Conservation (phyloP, 495 filamentous ascomycete genomes). For the Penicillium psychrofluorescens region DNA sequence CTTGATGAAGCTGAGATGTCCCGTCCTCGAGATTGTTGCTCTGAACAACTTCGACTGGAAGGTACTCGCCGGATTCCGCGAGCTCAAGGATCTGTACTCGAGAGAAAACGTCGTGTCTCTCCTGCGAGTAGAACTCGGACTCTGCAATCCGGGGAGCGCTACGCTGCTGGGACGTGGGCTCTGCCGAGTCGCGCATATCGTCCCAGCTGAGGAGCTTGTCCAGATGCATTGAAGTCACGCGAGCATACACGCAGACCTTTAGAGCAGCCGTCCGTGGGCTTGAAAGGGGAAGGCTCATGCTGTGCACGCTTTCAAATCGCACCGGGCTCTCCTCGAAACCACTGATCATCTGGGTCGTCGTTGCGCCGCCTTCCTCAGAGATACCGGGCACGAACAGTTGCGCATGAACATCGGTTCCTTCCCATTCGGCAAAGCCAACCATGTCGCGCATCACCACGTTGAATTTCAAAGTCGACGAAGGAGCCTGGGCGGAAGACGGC, state of each 20-base stretch:
- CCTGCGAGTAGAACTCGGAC: slow-evolving; percentile 84
- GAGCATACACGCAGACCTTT: slow-evolving; percentile 89
- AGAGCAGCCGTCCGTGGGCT: slow-evolving; percentile 68
- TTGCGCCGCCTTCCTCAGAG: slow-evolving; percentile 85
- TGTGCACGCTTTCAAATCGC: slow-evolving; percentile 94
- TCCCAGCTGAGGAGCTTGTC: slow-evolving; percentile 99
- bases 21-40: slow-evolving; percentile 73
- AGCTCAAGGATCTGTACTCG: slow-evolving; percentile 83
- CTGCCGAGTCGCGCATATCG: slow-evolving; percentile 75
- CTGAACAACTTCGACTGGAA: slow-evolving; percentile 88
- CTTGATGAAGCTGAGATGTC: slow-evolving; percentile 91
- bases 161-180: slow-evolving; percentile 45
- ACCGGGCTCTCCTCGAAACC: slow-evolving; percentile 94
- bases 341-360: slow-evolving; percentile 88
- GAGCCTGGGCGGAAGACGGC: slow-evolving; percentile 88
- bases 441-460: slow-evolving; percentile 98
- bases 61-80: slow-evolving; percentile 82
- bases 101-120: slow-evolving; percentile 88
- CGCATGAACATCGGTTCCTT: slow-evolving; percentile 92
- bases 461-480: slow-evolving; percentile 89
- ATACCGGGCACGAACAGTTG: slow-evolving; percentile 92
- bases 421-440: slow-evolving; percentile 90
- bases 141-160: slow-evolving; percentile 75
- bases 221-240: slow-evolving; percentile 86
- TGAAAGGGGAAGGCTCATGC: slow-evolving; percentile 91